Evolutionary conservation across 2,329 filamentous ascomycete genomes (phyloP).

Genomic region (Taxawa tesnikishii): DNA sequence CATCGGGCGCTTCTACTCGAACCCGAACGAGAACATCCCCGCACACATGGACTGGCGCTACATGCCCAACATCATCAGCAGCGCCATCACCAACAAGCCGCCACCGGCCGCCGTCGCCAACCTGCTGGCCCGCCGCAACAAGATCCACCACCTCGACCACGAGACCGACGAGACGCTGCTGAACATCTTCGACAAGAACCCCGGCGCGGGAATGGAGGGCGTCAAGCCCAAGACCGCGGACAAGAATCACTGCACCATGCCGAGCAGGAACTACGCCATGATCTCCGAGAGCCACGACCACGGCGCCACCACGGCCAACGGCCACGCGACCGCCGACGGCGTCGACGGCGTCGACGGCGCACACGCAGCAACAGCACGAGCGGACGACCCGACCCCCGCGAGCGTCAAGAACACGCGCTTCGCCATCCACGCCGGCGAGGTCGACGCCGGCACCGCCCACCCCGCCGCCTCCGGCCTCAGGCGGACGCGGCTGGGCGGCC

Average conservation of each 20-base stretch:
- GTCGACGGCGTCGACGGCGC: constrained; percentile 16
- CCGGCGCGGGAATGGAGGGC: constrained; percentile 28
- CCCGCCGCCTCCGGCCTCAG: constrained; percentile 46
- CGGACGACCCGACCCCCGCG: constrained; percentile 4
- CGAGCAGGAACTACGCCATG: constrained; percentile 52
- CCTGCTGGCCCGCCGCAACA: constrained; percentile 49
- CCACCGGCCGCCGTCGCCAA: constrained; percentile 55
- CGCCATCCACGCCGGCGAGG: constrained; percentile 63
- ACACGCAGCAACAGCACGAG: no score
- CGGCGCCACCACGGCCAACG: constrained; percentile 14
- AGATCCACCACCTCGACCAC: constrained; percentile 51
- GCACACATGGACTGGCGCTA: constrained; percentile 48
- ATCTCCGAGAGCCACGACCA: constrained; percentile 39
- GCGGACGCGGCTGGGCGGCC: constrained; percentile 29
- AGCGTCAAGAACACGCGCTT: constrained; percentile 45
- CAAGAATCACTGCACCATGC: constrained; percentile 79
- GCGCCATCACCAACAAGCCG: constrained; percentile 56
- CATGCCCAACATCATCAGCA: constrained; percentile 52
- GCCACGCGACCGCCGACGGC: constrained; percentile 8
- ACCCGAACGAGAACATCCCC: constrained; percentile 43
- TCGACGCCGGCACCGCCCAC: constrained; percentile 66
- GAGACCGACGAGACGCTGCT: constrained; percentile 54
- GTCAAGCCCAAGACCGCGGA: constrained; percentile 49
- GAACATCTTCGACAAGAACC: constrained; percentile 49
- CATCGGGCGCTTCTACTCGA: constrained; percentile 52